Conservation (phyloP, 1,284 basidiomycete species). For the Austroboletus novae-zelandiae region DNA sequence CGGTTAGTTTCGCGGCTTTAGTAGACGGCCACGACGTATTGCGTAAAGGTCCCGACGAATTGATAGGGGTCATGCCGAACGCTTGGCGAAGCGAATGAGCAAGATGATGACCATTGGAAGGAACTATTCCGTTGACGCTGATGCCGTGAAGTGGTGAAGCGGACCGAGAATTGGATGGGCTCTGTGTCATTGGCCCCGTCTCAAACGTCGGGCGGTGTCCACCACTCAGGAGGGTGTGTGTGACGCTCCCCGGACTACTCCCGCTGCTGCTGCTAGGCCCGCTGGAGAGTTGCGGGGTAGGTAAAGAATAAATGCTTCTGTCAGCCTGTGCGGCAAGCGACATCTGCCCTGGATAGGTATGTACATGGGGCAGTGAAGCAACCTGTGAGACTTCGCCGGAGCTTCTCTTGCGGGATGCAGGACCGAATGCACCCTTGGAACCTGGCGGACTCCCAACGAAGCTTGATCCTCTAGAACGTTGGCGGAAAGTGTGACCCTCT, state of each 20-base stretch:
- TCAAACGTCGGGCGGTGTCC: constrained; percentile 27
- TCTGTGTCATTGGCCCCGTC: constrained; percentile 23
- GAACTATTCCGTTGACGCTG: constrained; percentile 8
- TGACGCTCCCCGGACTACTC: constrained; percentile 50
- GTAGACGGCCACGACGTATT: constrained; percentile 39
- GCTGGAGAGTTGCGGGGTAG: constrained; percentile 60
- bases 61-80: constrained; percentile 88
- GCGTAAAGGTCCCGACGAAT: constrained; percentile 38
- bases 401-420: constrained; percentile 30
- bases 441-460: constrained; percentile 43
- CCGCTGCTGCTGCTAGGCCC: constrained; percentile 58
- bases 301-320: constrained; percentile 38
- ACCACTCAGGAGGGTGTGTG: constrained; percentile 29
- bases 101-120: constrained; percentile 55
- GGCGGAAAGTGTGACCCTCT: constrained; percentile 29
- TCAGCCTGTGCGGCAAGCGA: constrained; percentile 32
- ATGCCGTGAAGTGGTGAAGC: constrained; percentile 29
- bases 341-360: constrained; percentile 34
- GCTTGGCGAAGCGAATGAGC: constrained; percentile 79
- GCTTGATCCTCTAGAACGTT: constrained; percentile 30
- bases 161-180: constrained; percentile 34
- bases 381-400: constrained; percentile 31
- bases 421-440: constrained; percentile 24
- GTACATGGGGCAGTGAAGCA: constrained; percentile 29
- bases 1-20: constrained; percentile 22